Conservation (phyloP, 495 filamentous ascomycete genomes). For the Xylaria scruposa region DNA sequence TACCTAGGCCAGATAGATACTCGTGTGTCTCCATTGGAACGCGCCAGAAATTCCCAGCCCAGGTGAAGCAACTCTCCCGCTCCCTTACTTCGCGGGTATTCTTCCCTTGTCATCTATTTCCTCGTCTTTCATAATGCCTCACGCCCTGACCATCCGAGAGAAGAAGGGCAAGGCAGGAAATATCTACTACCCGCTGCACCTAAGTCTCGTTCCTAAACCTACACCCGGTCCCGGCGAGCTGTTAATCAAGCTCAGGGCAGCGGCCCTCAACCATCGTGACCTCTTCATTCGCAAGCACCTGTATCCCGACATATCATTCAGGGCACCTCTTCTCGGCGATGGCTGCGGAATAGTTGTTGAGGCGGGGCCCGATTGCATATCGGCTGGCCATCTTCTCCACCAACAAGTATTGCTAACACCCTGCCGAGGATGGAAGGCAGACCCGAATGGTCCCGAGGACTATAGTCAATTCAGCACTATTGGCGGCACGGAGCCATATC, state of each 20-base stretch:
- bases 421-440: slow-evolving; percentile 71
- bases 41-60: neutral
- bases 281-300: slow-evolving; percentile 87
- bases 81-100: neutral
- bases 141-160: slow-evolving; percentile 49
- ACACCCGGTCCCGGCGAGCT: slow-evolving; percentile 66
- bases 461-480: slow-evolving; percentile 66
- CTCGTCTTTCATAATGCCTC: slow-evolving; percentile 44
- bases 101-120: neutral
- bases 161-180: slow-evolving; percentile 76
- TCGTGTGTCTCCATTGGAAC: neutral
- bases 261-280: slow-evolving; percentile 86
- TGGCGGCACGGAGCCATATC: slow-evolving; percentile 64
- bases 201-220: slow-evolving; percentile 61
- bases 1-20: neutral
- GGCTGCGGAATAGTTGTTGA: slow-evolving; percentile 67
- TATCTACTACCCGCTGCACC: slow-evolving; percentile 77
- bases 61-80: neutral
- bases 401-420: slow-evolving; percentile 79
- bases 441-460: slow-evolving; percentile 73
- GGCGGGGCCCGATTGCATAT: slow-evolving; percentile 57
- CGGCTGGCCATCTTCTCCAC: slow-evolving; percentile 41
- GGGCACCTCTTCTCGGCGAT: slow-evolving; percentile 73
- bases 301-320: slow-evolving; percentile 79
- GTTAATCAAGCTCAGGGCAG: slow-evolving; percentile 70